Conservation (phyloP, 306 rosid genomes). For the Senna siamea region DNA sequence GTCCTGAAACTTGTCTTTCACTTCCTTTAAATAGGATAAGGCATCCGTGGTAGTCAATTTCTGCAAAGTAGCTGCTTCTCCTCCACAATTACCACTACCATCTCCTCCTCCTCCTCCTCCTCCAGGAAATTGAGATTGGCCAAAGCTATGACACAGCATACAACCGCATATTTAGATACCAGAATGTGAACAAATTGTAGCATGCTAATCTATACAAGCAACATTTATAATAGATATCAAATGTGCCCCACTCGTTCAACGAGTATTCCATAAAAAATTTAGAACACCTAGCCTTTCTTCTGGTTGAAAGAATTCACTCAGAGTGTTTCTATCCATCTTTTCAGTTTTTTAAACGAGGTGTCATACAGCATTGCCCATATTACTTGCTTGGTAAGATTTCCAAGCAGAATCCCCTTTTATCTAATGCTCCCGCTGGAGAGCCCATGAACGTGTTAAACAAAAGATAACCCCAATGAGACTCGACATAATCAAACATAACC, state of each 20-base stretch:
- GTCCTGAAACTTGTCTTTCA: slow-evolving; percentile 70
- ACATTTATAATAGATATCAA: neutral
- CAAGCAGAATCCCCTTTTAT: neutral
- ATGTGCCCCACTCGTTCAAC: neutral
- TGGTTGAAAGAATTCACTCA: neutral
- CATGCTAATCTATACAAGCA: neutral
- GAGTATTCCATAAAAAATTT: neutral
- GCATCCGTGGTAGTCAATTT: slow-evolving; percentile 62
- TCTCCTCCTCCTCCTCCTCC: slow-evolving; percentile 37
- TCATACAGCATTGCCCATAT: neutral
- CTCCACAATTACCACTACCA: slow-evolving; percentile 48
- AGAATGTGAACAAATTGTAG: neutral
- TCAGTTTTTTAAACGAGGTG: neutral
- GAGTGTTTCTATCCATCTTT: neutral
- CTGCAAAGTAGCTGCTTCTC: slow-evolving; percentile 37
- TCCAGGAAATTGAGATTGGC: slow-evolving; percentile 51
- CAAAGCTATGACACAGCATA: slow-evolving; percentile 49
- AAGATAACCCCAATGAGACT: slow-evolving; percentile 1
- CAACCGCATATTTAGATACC: neutral
- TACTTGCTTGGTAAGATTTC: slow-evolving; percentile 2
- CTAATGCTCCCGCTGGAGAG: neutral
- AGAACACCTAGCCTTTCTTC: neutral
- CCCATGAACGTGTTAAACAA: neutral
- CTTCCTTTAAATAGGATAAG: slow-evolving; percentile 61
- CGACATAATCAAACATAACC: neutral